These are phyloP conservation scores for Akanthomyces dipterigenus DNA, from an alignment of 2,329 filamentous ascomycete genomes.

Conservation along the genomic window DNA sequence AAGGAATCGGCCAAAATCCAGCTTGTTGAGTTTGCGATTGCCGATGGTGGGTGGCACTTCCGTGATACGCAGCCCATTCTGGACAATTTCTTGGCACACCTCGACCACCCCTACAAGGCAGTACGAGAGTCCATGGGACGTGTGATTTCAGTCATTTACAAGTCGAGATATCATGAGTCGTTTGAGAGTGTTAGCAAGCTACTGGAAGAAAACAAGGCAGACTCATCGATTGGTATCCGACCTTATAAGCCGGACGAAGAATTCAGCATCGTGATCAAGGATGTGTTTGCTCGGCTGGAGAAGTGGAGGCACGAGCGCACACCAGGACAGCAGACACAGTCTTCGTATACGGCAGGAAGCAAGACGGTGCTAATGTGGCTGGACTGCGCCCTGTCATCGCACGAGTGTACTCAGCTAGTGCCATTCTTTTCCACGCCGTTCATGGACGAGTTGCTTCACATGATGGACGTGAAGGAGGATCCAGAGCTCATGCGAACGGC, in stretches of 20 bases:
- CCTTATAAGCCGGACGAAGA: conserved; percentile 75
- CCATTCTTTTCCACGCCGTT: conserved; percentile 86
- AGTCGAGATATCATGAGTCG: conserved; percentile 89
- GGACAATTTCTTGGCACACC: conserved; percentile 79
- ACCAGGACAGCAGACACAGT: conserved; percentile 86
- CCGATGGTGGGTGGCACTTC: conserved; percentile 93
- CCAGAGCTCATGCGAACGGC: conserved; percentile 89
- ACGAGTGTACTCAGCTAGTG: conserved; percentile 86
- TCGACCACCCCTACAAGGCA: conserved; percentile 96
- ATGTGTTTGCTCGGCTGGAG: conserved; percentile 74
- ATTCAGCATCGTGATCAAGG: conserved; percentile 63
- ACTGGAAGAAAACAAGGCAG: conserved; percentile 68
- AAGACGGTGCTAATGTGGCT: conserved; percentile 97
- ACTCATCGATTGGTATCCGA: conserved; percentile 75
- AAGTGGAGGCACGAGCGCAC: conserved; percentile 78
- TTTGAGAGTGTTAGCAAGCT: conserved; percentile 73
- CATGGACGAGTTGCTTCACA: conserved; percentile 89
- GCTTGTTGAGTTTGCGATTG: conserved; percentile 79
- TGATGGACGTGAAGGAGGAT: conserved; percentile 99
- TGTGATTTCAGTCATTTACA: conserved; percentile 80
- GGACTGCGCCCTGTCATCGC: conserved; percentile 80
- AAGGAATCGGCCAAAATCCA: conserved; percentile 97
- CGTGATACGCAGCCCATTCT: conserved; percentile 81
- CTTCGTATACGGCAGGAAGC: conserved; percentile 88
- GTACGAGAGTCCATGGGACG: conserved; percentile 92